A percentile compares a stretch with the other conserved stretches of the same genome.
Conservation (phyloP, 2,329 filamentous ascomycete genomes). For the Tolypocladium ovalisporum region DNA sequence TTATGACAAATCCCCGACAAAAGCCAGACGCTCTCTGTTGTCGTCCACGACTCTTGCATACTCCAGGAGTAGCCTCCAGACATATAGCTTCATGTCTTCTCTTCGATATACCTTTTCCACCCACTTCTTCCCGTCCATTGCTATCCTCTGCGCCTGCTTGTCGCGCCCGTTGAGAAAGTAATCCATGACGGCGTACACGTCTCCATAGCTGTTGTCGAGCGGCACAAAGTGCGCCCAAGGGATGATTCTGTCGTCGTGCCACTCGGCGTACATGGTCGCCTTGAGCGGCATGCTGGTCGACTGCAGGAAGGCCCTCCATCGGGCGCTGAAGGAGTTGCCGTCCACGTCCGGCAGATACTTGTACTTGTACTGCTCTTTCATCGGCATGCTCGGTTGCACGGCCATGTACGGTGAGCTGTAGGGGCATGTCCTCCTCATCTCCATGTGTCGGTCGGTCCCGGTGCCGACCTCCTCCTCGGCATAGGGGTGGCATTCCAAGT, state of each 20-base stretch:
- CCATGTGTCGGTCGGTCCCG: background rate
- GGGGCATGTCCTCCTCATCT: background rate
- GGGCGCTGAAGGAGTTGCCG: conserved; percentile 52
- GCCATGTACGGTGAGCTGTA: background rate
- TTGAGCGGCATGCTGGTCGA: conserved; percentile 59
- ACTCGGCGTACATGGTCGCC: conserved; percentile 61
- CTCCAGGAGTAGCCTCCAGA: conserved; percentile 49
- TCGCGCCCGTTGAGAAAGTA: conserved; percentile 54
- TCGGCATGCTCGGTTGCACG: conserved; percentile 16
- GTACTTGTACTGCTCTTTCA: conserved; percentile 38
- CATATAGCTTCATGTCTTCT: conserved; percentile 58
- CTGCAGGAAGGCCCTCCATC: conserved; percentile 52
- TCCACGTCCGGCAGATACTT: conserved; percentile 64
- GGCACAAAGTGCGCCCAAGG: conserved; percentile 66
- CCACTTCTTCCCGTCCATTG: conserved; percentile 49
- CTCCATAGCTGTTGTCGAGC: conserved; percentile 56
- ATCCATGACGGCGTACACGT: conserved; percentile 53
- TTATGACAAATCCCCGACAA: conserved; percentile 29
- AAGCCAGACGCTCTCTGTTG: conserved; percentile 32
- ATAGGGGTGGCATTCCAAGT: conserved; percentile 23
- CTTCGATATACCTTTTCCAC: conserved; percentile 47
- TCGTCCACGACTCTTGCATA: conserved; percentile 41
- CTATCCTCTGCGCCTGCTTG: conserved; percentile 45
- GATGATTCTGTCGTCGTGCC: conserved; percentile 59
- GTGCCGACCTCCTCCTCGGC: conserved; percentile 9